A percentile compares a stretch with the other conserved stretches of the same genome.
Conservation (phyloP, 2,329 filamentous ascomycete genomes). For the Tolypocladium ophioglossoides region DNA sequence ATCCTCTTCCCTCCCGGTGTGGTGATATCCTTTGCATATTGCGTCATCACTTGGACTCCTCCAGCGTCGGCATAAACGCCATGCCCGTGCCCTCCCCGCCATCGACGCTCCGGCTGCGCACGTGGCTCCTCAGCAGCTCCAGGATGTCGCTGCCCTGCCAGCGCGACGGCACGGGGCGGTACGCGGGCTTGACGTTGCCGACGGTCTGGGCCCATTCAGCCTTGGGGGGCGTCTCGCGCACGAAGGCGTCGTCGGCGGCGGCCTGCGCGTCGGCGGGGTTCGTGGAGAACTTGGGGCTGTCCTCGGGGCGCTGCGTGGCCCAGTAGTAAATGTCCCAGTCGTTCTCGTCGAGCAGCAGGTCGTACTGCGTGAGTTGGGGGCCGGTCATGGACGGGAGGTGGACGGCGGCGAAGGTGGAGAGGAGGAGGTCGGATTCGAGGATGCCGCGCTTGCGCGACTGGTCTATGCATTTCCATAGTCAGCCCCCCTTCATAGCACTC, state of each 20-base stretch:
- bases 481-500: neutral
- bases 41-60: slow-evolving; percentile 1
- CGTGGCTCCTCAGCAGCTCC: slow-evolving; percentile 66
- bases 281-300: slow-evolving; percentile 30
- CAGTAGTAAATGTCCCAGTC: slow-evolving; percentile 99
- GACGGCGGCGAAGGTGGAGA: slow-evolving; percentile 84
- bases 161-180: slow-evolving; percentile 74
- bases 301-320: slow-evolving; percentile 69
- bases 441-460: slow-evolving; percentile 95
- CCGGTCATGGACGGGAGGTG: slow-evolving; percentile 66
- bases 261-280: slow-evolving; percentile 18
- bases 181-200: slow-evolving; percentile 87
- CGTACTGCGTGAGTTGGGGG: slow-evolving; percentile 71
- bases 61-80: slow-evolving; percentile 46
- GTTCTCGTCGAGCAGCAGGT: slow-evolving; percentile 93
- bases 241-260: slow-evolving; percentile 13
- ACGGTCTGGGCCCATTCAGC: slow-evolving; percentile 97
- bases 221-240: slow-evolving; percentile 23
- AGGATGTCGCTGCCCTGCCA: slow-evolving; percentile 83
- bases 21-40: neutral
- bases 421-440: slow-evolving; percentile 88
- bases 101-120: slow-evolving; percentile 46
- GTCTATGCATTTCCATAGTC: slow-evolving; percentile 41
- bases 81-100: slow-evolving; percentile 34
- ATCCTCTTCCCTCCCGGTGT: neutral